phyloP scores from a whole-genome alignment of 2,329 filamentous ascomycete species.

The Tolypocladium ovalisporum region DNA sequence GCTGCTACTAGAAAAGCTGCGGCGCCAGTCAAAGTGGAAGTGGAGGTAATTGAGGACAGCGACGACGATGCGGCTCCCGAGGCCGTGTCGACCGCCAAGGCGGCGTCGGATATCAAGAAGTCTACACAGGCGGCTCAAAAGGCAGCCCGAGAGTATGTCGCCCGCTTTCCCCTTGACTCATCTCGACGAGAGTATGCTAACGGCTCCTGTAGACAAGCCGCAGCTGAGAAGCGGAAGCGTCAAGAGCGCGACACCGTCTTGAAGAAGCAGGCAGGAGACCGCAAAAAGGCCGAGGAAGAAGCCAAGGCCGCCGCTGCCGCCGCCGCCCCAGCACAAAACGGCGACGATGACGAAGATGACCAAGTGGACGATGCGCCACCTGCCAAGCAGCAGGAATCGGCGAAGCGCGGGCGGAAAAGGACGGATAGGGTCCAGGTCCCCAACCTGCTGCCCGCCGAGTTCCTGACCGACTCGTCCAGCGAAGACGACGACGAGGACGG shows the following conservation, averaged over 20 bases:
- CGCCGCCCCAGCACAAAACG: conserved; percentile 8
- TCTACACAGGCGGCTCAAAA: conserved; percentile 35
- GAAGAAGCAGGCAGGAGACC: conserved; percentile 42
- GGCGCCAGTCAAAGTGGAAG: conserved; percentile 18
- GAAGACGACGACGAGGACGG: conserved; percentile 23
- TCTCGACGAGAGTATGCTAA: neutral
- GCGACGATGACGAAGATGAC: conserved; percentile 7
- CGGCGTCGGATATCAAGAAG: conserved; percentile 34
- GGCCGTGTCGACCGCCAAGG: conserved; percentile 42
- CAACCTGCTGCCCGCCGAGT: conserved; percentile 39
- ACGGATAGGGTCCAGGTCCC: conserved; percentile 27
- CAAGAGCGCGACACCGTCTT: conserved; percentile 42
- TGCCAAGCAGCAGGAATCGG: neutral
- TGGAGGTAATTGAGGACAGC: conserved; percentile 25
- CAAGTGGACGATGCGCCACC: neutral
- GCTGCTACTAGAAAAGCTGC: conserved; percentile 4
- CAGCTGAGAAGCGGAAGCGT: conserved; percentile 41
- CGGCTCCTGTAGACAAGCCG: conserved; percentile 30
- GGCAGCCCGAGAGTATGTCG: conserved; percentile 38
- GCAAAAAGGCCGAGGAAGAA: conserved; percentile 25
- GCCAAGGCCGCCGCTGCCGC: conserved; percentile 12
- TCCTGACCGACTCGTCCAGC: conserved; percentile 40
- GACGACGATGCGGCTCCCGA: conserved; percentile 49
- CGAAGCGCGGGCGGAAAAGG: conserved; percentile 11
- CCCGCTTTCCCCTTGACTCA: neutral